Base-by-base conservation (phyloP, 169 alveolate species). In the Cryptosporidium viatorum region DNA sequence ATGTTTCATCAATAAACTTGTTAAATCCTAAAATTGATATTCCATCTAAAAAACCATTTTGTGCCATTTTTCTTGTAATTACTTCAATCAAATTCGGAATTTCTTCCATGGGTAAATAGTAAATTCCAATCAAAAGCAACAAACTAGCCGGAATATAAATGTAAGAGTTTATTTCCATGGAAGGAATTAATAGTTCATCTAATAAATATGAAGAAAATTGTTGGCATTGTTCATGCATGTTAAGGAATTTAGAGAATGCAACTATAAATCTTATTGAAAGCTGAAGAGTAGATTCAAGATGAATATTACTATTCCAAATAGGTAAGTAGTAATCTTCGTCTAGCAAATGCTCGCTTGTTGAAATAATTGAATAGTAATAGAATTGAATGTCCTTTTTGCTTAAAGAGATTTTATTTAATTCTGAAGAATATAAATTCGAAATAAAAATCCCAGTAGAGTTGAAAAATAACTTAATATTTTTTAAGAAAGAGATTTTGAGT, bases 261-360 rank as follows among this genome's bases (percentile, higher is more conserved):
- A 80, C 74, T 8, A 80, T 41, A 39, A 80, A 80, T 21, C 75
- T 41, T 21, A 80, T 80, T 62, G 89, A 62, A 43, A 80, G 35
- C 10, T 59, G 65, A 12, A 80, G 39, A 41, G 37, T 45, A 26
- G 89, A 59, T 50, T 80, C 75, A 26, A 80, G 45, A 62, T 45
- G 48, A 62, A 65, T 62, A 26, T 80, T 65, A 16, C 69, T 31
- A 37, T 65, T 80, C 89, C 89, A 80, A 59, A 80, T 80, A 1
- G 62, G 68, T 4, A 43, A 31, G 33, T 80, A 80, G 26, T 43
- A 31, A 33, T 45, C 89, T 43, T 58, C 74, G 45, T 80, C 68
- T 2, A 80, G 62, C 9, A 80, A 67, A 45, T 37, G 41, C n/a
- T 80, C 89, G 21, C 89, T 80, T 43, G 89, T 80, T 33, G 89